Base-by-base conservation (phyloP, 169 alveolate species). In the Eimeria brunetti region DNA sequence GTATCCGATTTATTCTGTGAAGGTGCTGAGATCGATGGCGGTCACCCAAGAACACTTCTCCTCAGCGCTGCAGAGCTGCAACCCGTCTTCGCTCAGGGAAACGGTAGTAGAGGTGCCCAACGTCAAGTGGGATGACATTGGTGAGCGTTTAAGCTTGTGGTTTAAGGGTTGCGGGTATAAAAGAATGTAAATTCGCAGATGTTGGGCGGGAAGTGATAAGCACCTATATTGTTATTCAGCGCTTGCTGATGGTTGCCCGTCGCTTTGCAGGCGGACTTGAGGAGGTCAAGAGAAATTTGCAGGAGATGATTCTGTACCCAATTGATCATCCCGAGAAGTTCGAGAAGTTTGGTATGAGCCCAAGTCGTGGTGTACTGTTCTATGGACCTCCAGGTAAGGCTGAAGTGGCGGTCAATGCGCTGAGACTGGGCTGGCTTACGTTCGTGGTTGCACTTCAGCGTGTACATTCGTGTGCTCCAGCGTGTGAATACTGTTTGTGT, bases 121-220 rank as follows among this genome's bases (percentile, higher is more conserved):
- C 97, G 99, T 99, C 49, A 99, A 99, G 95, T 99, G 99, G 99
- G 99, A 99, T 95, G 99, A 99, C 96, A 99, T 99, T 93, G 99
- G 99, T 93, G 99, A 99, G 64, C 97, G 98, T 36, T 24, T 75
- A 69, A 0, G 5, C 14, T 27, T 16, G 86, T n/a, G 7, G 3
- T 49, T 76, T 8, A 1, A 36, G 62, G 64, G 14, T 46, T 78
- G 67, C 12, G 4, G 64, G 46, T n/a, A 46, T 78, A 44, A 38
- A 41, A 41, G 46, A 14, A 27, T 20, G 51, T 36, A 69, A 12
- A 2, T 69, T 36, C 2, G 16, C 8, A 36, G 80, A 27, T 11
- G 33, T 14, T 33, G 46, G 12, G 80, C 36, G 46, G 80, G 24
- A 49, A 22, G 5, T 2, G 20, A 51, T 33, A 14, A 2, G n/a